Conservation (phyloP, 768 basidiomycete genomes). For the Dacryopinax primogenitus region DNA sequence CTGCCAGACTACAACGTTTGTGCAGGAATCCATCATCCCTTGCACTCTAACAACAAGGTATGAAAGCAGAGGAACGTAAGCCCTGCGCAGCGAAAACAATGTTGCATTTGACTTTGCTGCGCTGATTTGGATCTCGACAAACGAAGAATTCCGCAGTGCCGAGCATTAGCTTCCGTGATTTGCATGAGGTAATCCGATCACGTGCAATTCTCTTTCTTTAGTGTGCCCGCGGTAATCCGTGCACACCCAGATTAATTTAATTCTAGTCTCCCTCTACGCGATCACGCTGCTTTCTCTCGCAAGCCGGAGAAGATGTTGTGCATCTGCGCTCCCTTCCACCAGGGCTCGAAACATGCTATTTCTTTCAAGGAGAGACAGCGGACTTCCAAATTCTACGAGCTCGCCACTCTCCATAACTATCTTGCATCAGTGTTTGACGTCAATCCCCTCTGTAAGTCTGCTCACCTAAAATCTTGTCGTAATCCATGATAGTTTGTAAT, state of each 20-base stretch:
- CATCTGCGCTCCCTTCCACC: slow-evolving; percentile 6
- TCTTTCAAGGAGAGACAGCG: background rate
- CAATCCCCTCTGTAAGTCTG: background rate
- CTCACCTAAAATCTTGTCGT: slow-evolving; percentile 1
- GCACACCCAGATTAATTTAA: background rate
- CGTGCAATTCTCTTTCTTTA: no score
- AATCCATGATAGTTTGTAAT: background rate
- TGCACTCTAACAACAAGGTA: background rate
- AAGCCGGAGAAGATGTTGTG: background rate
- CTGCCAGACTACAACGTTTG: background rate
- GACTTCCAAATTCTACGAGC: slow-evolving; percentile 8
- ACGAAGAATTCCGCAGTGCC: no score
- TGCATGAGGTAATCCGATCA: no score
- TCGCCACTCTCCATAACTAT: slow-evolving; percentile 12
- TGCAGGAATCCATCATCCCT: background rate
- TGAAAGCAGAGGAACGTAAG: background rate
- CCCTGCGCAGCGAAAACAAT: background rate
- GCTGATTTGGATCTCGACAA: no score
- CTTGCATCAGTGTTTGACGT: slow-evolving; percentile 1
- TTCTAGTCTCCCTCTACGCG: background rate
- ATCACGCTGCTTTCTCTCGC: background rate
- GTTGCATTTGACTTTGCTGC: no score
- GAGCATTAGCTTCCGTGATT: no score
- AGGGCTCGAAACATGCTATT: background rate
- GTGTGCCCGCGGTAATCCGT: background rate